phyloP scores from a whole-genome alignment of 2,329 filamentous ascomycete genomes.

The Fusarium sacchari region DNA sequence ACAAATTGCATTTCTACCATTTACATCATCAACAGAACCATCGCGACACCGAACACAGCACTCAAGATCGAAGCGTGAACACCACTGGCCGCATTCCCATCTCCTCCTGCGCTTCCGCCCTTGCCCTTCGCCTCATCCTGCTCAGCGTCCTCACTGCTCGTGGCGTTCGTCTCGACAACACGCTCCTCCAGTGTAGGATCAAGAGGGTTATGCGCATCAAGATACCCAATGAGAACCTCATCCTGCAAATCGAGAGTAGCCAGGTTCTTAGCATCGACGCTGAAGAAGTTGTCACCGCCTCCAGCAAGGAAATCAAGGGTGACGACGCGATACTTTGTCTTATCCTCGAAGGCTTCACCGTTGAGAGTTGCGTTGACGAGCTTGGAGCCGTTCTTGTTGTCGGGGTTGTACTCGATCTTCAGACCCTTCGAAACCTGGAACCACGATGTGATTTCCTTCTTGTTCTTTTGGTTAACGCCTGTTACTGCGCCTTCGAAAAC shows the following conservation, averaged over 20 bases:
- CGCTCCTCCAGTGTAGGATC: constrained; percentile 59
- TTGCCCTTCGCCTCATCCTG: constrained; percentile 20
- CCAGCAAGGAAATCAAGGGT: constrained; percentile 71
- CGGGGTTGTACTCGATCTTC: constrained; percentile 66
- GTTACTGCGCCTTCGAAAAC: constrained; percentile 69
- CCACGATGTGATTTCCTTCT: constrained; percentile 64
- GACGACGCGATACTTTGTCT: constrained; percentile 63
- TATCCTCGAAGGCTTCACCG: constrained; percentile 58
- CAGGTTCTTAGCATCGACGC: constrained; percentile 48
- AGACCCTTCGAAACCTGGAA: constrained; percentile 69
- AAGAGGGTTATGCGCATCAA: constrained; percentile 60
- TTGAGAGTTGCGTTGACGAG: constrained; percentile 64
- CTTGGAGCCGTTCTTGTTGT: constrained; percentile 57
- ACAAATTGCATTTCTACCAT: constrained; percentile 6
- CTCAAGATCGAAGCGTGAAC: constrained; percentile 16
- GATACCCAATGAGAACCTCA: constrained; percentile 62
- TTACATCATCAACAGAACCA: constrained; percentile 34
- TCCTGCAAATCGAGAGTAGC: constrained; percentile 63
- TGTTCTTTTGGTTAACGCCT: constrained; percentile 64
- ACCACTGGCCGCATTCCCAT: constrained; percentile 13
- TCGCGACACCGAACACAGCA: constrained; percentile 15
- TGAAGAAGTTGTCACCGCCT: constrained; percentile 71
- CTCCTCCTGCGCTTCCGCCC: constrained; percentile 3
- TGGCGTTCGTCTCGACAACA: constrained; percentile 40
- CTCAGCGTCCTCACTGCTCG: constrained; percentile 9